A percentile compares a stretch with the other conserved stretches of the same genome.
phyloP scores from a whole-genome alignment of 2,329 filamentous ascomycete genomes.

The Aspergillus brasiliensis region DNA sequence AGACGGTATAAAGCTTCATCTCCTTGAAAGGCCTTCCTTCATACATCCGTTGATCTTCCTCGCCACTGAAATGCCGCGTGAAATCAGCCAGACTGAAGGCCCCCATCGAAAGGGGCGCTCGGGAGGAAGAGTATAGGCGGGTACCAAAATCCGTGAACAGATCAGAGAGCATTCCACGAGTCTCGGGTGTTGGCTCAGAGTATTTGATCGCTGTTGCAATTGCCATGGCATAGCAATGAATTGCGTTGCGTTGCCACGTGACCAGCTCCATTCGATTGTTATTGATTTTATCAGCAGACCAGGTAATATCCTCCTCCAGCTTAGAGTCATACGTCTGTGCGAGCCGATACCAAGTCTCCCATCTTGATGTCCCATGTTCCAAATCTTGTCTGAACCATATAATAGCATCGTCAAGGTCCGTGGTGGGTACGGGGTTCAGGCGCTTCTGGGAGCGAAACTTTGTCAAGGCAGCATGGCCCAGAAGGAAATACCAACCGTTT shows the following conservation, averaged over 20 bases:
- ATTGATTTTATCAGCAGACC: slow-evolving; percentile 90
- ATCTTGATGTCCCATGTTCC: slow-evolving; percentile 77
- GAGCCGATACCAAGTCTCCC: slow-evolving; percentile 89
- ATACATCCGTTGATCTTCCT: slow-evolving; percentile 57
- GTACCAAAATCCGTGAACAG: slow-evolving; percentile 70
- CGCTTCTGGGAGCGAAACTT: slow-evolving; percentile 82
- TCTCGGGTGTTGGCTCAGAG: slow-evolving; percentile 57
- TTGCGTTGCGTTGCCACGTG: slow-evolving; percentile 74
- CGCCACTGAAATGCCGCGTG: slow-evolving; percentile 62
- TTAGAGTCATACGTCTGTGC: slow-evolving; percentile 87
- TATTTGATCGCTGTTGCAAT: slow-evolving; percentile 62
- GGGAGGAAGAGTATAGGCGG: slow-evolving; percentile 68
- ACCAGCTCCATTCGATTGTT: slow-evolving; percentile 75
- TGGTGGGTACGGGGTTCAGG: slow-evolving; percentile 74
- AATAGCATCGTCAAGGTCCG: slow-evolving; percentile 79
- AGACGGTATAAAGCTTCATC: slow-evolving; percentile 61
- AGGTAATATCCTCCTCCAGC: slow-evolving; percentile 81
- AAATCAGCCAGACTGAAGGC: slow-evolving; percentile 65
- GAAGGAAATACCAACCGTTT: slow-evolving; percentile 88
- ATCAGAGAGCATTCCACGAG: slow-evolving; percentile 60
- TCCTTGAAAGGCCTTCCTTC: slow-evolving; percentile 59
- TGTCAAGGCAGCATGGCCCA: slow-evolving; percentile 83
- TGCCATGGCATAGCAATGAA: slow-evolving; percentile 78
- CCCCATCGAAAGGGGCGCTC: slow-evolving; percentile 68
- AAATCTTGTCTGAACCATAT: slow-evolving; percentile 79